These are phyloP conservation scores for Penicillium sp. DNA, from an alignment of 2,329 filamentous ascomycete genomes.

Conservation along the genomic window DNA sequence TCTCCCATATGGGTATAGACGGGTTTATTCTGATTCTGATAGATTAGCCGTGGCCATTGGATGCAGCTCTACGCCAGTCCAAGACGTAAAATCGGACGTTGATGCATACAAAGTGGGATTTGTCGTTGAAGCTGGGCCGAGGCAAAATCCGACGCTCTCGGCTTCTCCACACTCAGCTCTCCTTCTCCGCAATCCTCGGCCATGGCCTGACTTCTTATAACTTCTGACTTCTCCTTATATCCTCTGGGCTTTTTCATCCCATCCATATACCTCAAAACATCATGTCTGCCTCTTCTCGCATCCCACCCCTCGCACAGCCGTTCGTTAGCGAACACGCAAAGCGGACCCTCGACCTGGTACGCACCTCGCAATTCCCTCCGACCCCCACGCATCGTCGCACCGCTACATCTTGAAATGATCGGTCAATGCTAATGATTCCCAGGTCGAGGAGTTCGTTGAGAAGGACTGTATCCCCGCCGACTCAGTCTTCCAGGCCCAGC, in stretches of 20 bases:
- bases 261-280: slow-evolving; percentile 15
- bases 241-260: slow-evolving; percentile 4
- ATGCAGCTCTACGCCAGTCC: too few relatives aligned
- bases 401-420: background rate
- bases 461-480: slow-evolving; percentile 92
- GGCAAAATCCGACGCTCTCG: slow-evolving; percentile 28
- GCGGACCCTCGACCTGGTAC: slow-evolving; percentile 75
- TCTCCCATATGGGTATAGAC: too few relatives aligned
- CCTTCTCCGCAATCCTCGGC: slow-evolving; percentile 26
- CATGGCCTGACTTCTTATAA: slow-evolving; percentile 9
- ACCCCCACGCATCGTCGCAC: background rate
- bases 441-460: slow-evolving; percentile 94
- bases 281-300: slow-evolving; percentile 56
- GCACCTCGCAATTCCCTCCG: slow-evolving; percentile 13
- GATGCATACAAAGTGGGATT: background rate
- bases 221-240: slow-evolving; percentile 14
- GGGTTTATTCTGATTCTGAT: too few relatives aligned
- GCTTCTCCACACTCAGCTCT: slow-evolving; percentile 31
- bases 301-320: slow-evolving; percentile 60
- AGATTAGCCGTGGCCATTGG: too few relatives aligned
- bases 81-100: too few relatives aligned
- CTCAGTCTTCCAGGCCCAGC: slow-evolving; percentile 74
- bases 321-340: slow-evolving; percentile 82
- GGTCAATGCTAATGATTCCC: slow-evolving; percentile 5
- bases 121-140: slow-evolving; percentile 21